Base-by-base conservation (phyloP, 192 early-diverging fungal species). In the Coemansia sp. region DNA sequence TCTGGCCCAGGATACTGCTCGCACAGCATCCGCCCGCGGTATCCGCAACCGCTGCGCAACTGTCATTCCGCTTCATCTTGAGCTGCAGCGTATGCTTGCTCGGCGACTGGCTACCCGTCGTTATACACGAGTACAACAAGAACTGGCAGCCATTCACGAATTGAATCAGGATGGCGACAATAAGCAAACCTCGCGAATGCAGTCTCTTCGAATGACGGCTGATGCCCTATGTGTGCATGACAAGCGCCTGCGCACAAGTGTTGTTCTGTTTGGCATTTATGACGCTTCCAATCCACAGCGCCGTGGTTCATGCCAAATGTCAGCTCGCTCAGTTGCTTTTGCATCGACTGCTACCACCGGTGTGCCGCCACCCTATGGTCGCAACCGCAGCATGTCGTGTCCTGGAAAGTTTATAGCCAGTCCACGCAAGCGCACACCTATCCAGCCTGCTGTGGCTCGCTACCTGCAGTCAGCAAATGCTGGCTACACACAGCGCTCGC, bases 31-130 rank as follows among this genome's bases (percentile, higher is more conserved):
- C 11, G 34, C 31, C 34, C 49, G 28, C 11, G 17, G 28, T 2
- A 23, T 19, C 0, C 58, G 75, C 6, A 62, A 21, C 21, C 66
- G 75, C 14, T 78, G 70, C 28, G 62, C 61, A 0, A 78, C 75
- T 1, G 70, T 78, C 1, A 72, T 72, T 10, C 75, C 75, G 9
- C 20, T 72, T 31, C 75, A 64, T 2, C 20, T 72, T 4, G 75
- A 78, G 70, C 66, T 78, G 22, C 75, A 78, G 60, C 62, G 69
- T 4, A 57, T 72, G 34, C 21, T 71, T 60, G 60, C 59, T 9
- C 42, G 40, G 37, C 52, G 50, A 2, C 50, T 62, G 50, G 52
- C 62, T 2, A 52, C 21, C 40, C 36, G 57, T 50, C 36, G 57
- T 11, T 37, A 49, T 28, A 22, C 37, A 2, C 51, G 51, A 9